Evolutionary conservation across 2,329 filamentous ascomycete species (phyloP), one percentile per base, ranked within the genome.

Genomic region (Botrytis pseudocinerea): DNA sequence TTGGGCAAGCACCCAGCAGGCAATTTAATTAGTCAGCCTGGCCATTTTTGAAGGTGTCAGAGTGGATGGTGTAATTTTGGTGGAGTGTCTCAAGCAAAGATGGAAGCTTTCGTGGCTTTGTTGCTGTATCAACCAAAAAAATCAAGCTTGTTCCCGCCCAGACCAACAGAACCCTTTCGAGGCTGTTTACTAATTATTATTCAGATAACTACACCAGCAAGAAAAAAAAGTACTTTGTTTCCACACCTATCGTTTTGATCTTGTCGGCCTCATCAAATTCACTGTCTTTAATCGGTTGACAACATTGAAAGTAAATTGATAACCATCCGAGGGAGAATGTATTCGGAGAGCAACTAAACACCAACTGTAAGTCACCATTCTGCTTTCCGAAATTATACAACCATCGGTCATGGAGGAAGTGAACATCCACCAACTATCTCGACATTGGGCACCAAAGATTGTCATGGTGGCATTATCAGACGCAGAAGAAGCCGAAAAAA

Each of bases 121-220:
- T 71, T 71, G 70, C 70, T 59, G 22, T 65, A 40, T 66, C 62
- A 64, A 71, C 70, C 59, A 65, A 38, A 48, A 68, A 28, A 51
- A 25, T 54, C 59, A 40, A 62, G 69, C 70, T 66, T 66, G n/a
- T 71, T 65, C 35, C 22, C 46, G 28, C 59, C 28, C 46, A 22
- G 70, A 66, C 61, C 61, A 71, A 38, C 61, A 14, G 38, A 65
- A 44, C 46, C 46, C 18, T n/a, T n/a, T n/a, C 48, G 12, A 42
- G 65, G 65, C 65, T 71, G 70, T 71, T 71, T 71, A 71, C 61
- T 61, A 71, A 42, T 25, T 20, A 62, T 38, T 8, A 51, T 38
- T 54, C n/a, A 20, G 22, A 46, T 63, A 71, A 32, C 22, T 38
- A 16, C 18, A 32, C 20, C 20, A 63, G 38, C 35, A 12, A 48